A percentile compares a stretch with the other conserved stretches of the same genome.
These are phyloP conservation scores for Diutina neorugosa DNA, from an alignment of 1,139 yeast species.

Conservation along the genomic window DNA sequence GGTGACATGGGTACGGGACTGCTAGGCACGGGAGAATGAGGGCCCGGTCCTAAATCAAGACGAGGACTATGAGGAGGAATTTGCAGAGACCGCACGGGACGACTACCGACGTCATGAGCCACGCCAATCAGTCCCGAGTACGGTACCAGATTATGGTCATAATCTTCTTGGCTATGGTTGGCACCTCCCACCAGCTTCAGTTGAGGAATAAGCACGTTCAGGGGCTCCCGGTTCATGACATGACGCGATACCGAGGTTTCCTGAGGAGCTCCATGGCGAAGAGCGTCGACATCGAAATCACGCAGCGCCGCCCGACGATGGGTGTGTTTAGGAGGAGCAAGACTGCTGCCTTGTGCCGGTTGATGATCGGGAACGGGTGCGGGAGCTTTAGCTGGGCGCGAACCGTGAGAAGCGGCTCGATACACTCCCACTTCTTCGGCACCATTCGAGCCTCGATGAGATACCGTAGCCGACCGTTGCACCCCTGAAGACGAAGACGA, in stretches of 20 bases:
- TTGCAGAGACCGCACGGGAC: background rate
- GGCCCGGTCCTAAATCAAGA: background rate
- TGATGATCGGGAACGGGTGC: background rate
- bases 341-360: background rate
- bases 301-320: background rate
- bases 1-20: constrained; percentile 1
- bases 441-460: background rate
- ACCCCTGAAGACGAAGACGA: no score
- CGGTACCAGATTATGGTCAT: background rate
- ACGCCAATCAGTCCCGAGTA: background rate
- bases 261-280: background rate
- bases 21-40: constrained; percentile 1
- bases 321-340: background rate
- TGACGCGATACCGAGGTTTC: background rate
- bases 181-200: background rate
- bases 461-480: no score
- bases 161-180: background rate
- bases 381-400: background rate
- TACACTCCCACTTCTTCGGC: background rate
- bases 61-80: background rate
- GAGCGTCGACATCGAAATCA: constrained; percentile 2
- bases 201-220: background rate
- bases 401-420: background rate
- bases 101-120: background rate
- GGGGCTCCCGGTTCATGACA: constrained; percentile 2